Conservation (phyloP, 768 basidiomycete species). For the Tephrocybe sp. region DNA sequence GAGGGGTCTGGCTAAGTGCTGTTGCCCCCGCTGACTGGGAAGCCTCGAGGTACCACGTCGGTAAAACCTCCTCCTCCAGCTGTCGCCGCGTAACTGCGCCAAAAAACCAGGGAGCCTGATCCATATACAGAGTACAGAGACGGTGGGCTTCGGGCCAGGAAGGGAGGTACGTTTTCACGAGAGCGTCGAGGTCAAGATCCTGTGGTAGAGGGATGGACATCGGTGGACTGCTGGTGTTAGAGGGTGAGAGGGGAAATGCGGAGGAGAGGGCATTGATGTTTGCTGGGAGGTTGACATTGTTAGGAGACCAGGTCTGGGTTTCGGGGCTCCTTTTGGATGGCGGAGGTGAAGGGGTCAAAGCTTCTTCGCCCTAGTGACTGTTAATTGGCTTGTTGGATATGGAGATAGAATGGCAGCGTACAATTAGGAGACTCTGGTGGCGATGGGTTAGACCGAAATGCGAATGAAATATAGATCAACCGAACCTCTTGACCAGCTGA, state of each 20-base stretch:
- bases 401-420: too few relatives aligned
- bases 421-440: conserved; percentile 54
- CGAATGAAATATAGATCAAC: background rate
- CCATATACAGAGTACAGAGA: conserved; percentile 68
- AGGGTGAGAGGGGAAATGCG: conserved; percentile 44
- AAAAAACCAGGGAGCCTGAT: conserved; percentile 82
- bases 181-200: conserved; percentile 41
- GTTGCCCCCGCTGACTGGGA: conserved; percentile 21
- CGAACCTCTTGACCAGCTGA: conserved; percentile 72
- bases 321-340: background rate
- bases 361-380: too few relatives aligned
- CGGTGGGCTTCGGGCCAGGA: conserved; percentile 56
- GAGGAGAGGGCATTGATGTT: conserved; percentile 27
- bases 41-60: conserved; percentile 62
- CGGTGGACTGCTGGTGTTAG: conserved; percentile 23
- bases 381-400: too few relatives aligned
- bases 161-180: conserved; percentile 55
- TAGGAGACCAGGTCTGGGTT: background rate
- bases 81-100: conserved; percentile 67
- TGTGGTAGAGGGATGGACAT: conserved; percentile 14
- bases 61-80: conserved; percentile 63
- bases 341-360: background rate
- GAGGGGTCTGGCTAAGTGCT: conserved; percentile 27
- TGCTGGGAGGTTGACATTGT: conserved; percentile 17
- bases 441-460: background rate